These are phyloP conservation scores for Pythium biforme DNA, from an alignment of 352 stramenopile species.

Conservation along the genomic window DNA sequence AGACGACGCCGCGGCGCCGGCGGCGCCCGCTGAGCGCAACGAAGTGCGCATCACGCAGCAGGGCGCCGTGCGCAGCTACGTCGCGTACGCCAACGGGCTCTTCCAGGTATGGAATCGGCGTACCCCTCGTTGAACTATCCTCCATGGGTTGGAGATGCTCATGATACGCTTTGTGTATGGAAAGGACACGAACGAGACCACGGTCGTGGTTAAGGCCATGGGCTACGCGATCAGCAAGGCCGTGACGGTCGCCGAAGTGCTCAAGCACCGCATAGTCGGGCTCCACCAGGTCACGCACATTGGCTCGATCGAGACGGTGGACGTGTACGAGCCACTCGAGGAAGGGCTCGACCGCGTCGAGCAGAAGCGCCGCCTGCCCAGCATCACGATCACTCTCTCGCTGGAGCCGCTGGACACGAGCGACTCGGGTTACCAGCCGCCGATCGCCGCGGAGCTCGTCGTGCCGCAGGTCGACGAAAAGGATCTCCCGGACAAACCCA, in stretches of 20 bases:
- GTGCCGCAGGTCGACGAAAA: slow-evolving; percentile 36
- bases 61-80: slow-evolving; percentile 79
- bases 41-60: slow-evolving; percentile 86
- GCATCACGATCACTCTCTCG: slow-evolving; percentile 75
- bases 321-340: slow-evolving; percentile 84
- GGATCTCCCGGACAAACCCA: slow-evolving; percentile 19
- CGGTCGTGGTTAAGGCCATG: slow-evolving; percentile 77
- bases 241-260: slow-evolving; percentile 80
- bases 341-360: slow-evolving; percentile 82
- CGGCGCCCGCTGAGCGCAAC: slow-evolving; percentile 44
- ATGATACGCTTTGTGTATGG: not conserved
- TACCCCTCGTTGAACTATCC: not conserved
- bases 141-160: not conserved
- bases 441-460: slow-evolving; percentile 60
- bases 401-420: slow-evolving; percentile 57
- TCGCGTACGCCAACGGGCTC: slow-evolving; percentile 75
- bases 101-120: slow-evolving; percentile 39
- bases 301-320: slow-evolving; percentile 74
- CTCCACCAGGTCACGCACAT: slow-evolving; percentile 81
- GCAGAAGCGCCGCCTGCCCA: slow-evolving; percentile 65
- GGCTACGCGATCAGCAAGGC: slow-evolving; percentile 84
- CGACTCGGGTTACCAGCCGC: slow-evolving; percentile 70
- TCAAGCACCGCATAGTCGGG: slow-evolving; percentile 72
- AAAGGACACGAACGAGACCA: slow-evolving; percentile 64
- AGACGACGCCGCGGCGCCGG: slow-evolving; percentile 36